Percentiles rank a stretch among this genome's conserved stretches.
Conservation (phyloP, 2,329 filamentous ascomycete genomes). For the Zalaria sp. region DNA sequence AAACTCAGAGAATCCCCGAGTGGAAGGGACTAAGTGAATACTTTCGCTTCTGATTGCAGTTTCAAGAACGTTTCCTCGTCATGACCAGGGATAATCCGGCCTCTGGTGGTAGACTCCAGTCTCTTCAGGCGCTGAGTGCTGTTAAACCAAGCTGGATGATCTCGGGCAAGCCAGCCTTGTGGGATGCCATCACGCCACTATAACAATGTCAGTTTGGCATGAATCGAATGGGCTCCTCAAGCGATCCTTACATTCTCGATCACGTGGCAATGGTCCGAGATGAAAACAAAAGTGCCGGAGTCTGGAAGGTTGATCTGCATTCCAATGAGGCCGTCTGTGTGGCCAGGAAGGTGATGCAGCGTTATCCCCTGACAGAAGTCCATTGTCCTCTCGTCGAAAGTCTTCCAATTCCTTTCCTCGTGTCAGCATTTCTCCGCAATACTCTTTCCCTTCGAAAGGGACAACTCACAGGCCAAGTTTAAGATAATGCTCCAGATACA, state of each 20-base stretch:
- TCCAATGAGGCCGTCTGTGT: slow-evolving; percentile 20
- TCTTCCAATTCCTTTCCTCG: slow-evolving; percentile 18
- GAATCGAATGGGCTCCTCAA: not conserved
- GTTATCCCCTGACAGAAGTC: slow-evolving; percentile 22
- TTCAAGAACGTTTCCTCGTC: slow-evolving; percentile 18
- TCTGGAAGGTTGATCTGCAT: slow-evolving; percentile 22
- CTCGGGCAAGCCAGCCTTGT: slow-evolving; percentile 21
- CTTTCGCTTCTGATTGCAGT: slow-evolving; percentile 12
- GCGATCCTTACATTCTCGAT: slow-evolving; percentile 18
- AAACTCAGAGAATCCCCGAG: too few relatives aligned
- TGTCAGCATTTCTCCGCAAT: not conserved
- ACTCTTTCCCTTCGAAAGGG: too few relatives aligned
- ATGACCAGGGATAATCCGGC: slow-evolving; percentile 20
- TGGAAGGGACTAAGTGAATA: slow-evolving; percentile 9
- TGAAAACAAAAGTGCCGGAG: slow-evolving; percentile 19
- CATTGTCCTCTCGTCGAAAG: slow-evolving; percentile 19
- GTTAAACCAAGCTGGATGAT: slow-evolving; percentile 21
- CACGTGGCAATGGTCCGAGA: slow-evolving; percentile 21
- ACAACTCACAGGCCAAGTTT: slow-evolving; percentile 15
- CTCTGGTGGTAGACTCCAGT: slow-evolving; percentile 15
- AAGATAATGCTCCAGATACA: slow-evolving; percentile 21
- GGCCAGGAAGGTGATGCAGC: slow-evolving; percentile 21
- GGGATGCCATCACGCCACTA: slow-evolving; percentile 21
- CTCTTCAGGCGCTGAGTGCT: slow-evolving; percentile 19
- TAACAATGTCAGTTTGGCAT: slow-evolving; percentile 1